Base-by-base conservation (phyloP, 306 rosid genomes). In the Oemleria cerasiformis region DNA sequence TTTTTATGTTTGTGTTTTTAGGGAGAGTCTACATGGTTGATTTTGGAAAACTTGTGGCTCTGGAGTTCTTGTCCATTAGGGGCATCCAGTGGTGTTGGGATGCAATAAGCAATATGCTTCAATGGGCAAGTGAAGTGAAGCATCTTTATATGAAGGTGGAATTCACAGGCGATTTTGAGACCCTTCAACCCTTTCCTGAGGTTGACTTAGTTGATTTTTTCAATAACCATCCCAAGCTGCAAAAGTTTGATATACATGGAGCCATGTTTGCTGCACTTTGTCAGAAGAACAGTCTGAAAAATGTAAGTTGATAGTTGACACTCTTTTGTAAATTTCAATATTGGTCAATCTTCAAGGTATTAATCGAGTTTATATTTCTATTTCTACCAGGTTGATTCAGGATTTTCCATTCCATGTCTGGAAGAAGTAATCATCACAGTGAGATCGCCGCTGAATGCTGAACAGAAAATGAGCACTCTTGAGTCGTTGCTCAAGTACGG, bases 251-350 rank as follows among this genome's bases (percentile, higher is more conserved):
- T 47, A 75, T 91, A 47, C 99, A 95, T 73, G 99, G 99, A 81
- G 99, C 99, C 70, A 88, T 95, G 99, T 91, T 95, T 81, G 99
- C 99, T 49, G 97, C 99, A 11, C 92, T 95, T 68, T 95, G 97
- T 81, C 99, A 91, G 79, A 95, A 82, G 81, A 91, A 91, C 82
- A 91, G 96, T 77, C 81, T 95, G 71, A 89, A 80, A 78, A 90
- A 86, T 66, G 99, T 95, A 79, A 76, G 84, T 75, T 69, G 65
- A 69, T 58, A 14, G 84, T 74, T 68, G 63, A 69, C 48, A 11
- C 14, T 40, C 13, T n/a, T 67, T 60, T 5, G 38, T 51, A 23
- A 75, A 77, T 41, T 56, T 71, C 30, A 43, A 55, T 7, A 63
- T 13, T 30, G 48, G 53, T 45, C 13, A 25, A 15, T 71, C 51